Percentiles rank a stretch among this genome's conserved stretches.
Conservation (phyloP, 345 rosid genomes). For the Eucalyptus polyanthemos region DNA sequence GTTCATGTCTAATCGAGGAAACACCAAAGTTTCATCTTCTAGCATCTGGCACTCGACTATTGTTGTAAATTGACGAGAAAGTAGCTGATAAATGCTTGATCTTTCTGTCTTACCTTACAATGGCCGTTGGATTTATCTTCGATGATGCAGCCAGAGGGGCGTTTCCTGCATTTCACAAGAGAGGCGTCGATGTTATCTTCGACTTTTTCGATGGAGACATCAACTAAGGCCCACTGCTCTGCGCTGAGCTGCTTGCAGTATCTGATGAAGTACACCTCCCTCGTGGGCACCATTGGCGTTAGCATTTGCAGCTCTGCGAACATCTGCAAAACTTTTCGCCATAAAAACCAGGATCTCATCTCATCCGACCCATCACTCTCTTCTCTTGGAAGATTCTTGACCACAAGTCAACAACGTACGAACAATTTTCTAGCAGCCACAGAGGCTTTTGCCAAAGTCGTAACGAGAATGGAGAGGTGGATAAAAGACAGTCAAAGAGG, state of each 20-base stretch:
- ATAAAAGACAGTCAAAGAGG: not conserved
- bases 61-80: not conserved
- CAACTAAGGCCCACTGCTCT: conserved; percentile 90
- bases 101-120: conserved; percentile 45
- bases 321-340: conserved; percentile 40
- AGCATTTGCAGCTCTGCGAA: conserved; percentile 94
- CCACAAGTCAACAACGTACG: not conserved
- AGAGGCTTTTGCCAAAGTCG: not conserved
- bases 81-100: not conserved
- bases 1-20: not conserved
- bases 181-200: conserved; percentile 87
- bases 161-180: conserved; percentile 69
- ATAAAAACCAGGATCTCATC: not conserved
- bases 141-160: conserved; percentile 94
- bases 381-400: not conserved
- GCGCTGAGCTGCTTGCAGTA: conserved; percentile 66
- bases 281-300: conserved; percentile 82
- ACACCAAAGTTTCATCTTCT: not conserved
- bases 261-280: conserved; percentile 89
- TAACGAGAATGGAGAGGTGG: not conserved
- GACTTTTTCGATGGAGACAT: conserved; percentile 71
- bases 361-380: not conserved
- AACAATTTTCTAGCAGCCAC: not conserved
- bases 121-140: conserved; percentile 90
- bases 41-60: not conserved